A percentile compares a stretch with the other conserved stretches of the same genome.
These are phyloP conservation scores for Taphrina communis DNA, from an alignment of 1,139 yeast species.

Conservation along the genomic window DNA sequence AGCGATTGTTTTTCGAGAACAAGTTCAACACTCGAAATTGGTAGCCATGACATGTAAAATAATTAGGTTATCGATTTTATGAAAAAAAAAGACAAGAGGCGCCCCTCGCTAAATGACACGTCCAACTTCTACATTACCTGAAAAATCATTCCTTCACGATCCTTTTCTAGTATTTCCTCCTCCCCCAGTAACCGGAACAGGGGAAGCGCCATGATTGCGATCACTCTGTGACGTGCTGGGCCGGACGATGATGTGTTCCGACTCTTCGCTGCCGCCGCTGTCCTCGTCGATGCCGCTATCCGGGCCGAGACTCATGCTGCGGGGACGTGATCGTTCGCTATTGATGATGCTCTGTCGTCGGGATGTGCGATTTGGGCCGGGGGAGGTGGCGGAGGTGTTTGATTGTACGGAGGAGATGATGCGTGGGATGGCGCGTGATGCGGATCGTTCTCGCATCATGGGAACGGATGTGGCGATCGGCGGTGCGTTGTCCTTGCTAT, in stretches of 20 bases:
- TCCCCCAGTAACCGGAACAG: not conserved
- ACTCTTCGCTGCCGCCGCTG: slow-evolving; percentile 27
- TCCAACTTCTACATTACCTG: not conserved
- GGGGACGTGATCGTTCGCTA: slow-evolving; percentile 16
- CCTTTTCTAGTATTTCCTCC: too few relatives aligned
- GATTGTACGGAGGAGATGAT: slow-evolving; percentile 3
- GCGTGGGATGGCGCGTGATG: slow-evolving; percentile 19
- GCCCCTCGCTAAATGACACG: not conserved
- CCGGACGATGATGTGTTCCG: slow-evolving; percentile 5
- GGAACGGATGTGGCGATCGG: not conserved
- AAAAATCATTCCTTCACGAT: too few relatives aligned
- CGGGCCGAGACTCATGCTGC: slow-evolving; percentile 24
- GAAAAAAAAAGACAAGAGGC: not conserved
- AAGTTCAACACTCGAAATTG: too few relatives aligned
- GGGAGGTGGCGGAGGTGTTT: slow-evolving; percentile 21
- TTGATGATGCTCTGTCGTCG: slow-evolving; percentile 31
- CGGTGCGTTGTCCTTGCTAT: not conserved
- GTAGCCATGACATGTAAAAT: too few relatives aligned
- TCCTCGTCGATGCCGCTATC: slow-evolving; percentile 32
- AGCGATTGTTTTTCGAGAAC: too few relatives aligned
- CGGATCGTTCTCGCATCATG: slow-evolving; percentile 15
- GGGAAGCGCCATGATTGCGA: not conserved
- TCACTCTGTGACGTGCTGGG: slow-evolving; percentile 22
- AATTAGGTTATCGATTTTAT: not conserved
- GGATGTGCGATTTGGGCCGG: slow-evolving; percentile 3